Evolutionary conservation across 2,329 filamentous ascomycete species (phyloP), one percentile per base, ranked within the genome.

Genomic region (Beauveria pseudobassiana): DNA sequence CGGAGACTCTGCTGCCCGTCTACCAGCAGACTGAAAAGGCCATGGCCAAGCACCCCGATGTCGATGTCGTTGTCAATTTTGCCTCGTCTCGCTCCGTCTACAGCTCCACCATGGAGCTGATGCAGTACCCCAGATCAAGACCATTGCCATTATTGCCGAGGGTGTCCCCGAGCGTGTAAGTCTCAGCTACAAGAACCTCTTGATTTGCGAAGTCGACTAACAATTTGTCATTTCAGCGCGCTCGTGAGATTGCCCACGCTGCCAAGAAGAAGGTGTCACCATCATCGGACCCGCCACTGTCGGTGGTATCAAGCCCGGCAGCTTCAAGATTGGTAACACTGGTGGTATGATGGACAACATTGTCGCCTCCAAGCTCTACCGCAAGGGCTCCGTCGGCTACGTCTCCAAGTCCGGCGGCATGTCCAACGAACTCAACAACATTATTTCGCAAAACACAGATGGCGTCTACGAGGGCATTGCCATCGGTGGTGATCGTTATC

Each of bases 271-370:
- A 98, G 89, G 93, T 66, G 89, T 99, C 75, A 97, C 93, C 78
- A 99, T 99, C 77, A 97, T 99, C 74, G 95, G 95, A 67, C 95
- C 95, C 67, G 95, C 95, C 71, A 99, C 95, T 62, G 95, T 99
- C 66, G 95, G 95, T 86, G 95, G 95, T 73, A 98, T 99, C 82
- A 99, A 98, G 87, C 95, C 95, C 65, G 95, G 95, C 77, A 91
- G 90, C 77, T 99, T 93, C 90, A 99, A 98, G 87, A 99, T 99
- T 68, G 95, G 95, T 77, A 99, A 99, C 86, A 99, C 95, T 72
- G 95, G 95, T 86, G 95, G 95, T 79, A 99, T 99, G 95, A 99
- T 99, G 95, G 95, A 99, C 86, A 99, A 99, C 87, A 99, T 99
- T 73, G 95, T 99, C 67, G 92, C 95, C 70, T 98, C 95, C 77